Evolutionary conservation across 2,329 filamentous ascomycete species (phyloP).

Genomic region (Colletotrichum sidae): DNA sequence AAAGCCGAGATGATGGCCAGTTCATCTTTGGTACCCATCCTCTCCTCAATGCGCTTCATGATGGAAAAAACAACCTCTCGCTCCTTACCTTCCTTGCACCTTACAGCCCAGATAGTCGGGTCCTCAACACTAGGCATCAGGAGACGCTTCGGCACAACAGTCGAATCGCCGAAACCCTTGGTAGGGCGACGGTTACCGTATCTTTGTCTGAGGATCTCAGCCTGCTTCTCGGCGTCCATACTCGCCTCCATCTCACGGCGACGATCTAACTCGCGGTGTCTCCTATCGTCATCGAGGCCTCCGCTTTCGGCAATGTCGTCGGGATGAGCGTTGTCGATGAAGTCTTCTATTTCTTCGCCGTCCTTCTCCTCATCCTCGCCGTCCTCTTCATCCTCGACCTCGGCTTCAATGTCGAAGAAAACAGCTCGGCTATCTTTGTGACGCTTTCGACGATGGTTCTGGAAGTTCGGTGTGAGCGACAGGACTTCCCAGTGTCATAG

Average conservation of each 20-base stretch:
- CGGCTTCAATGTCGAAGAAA: conserved; percentile 98
- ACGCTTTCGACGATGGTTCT: conserved; percentile 83
- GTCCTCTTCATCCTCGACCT: conserved; percentile 95
- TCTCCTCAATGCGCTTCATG: conserved; percentile 89
- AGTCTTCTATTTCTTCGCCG: conserved; percentile 82
- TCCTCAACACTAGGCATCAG: conserved; percentile 94
- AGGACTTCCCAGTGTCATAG: background rate
- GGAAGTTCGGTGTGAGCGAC: conserved; percentile 4
- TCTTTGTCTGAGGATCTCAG: conserved; percentile 85
- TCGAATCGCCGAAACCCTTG: conserved; percentile 74
- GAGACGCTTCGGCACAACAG: conserved; percentile 85
- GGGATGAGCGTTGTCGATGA: conserved; percentile 89
- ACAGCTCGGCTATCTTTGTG: conserved; percentile 80
- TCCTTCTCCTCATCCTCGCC: conserved; percentile 91
- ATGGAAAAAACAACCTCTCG: conserved; percentile 89
- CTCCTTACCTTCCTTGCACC: conserved; percentile 96
- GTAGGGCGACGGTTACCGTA: conserved; percentile 83
- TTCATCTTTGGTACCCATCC: conserved; percentile 80
- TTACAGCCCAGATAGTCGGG: conserved; percentile 93
- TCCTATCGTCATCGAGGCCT: conserved; percentile 87
- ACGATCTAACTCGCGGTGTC: conserved; percentile 94
- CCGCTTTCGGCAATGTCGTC: conserved; percentile 87
- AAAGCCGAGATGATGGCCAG: conserved; percentile 90
- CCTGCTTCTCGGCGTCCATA: conserved; percentile 93
- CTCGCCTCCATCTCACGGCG: conserved; percentile 88